Conservation (phyloP, 139 green algal species). For the Chlorella sp. region DNA sequence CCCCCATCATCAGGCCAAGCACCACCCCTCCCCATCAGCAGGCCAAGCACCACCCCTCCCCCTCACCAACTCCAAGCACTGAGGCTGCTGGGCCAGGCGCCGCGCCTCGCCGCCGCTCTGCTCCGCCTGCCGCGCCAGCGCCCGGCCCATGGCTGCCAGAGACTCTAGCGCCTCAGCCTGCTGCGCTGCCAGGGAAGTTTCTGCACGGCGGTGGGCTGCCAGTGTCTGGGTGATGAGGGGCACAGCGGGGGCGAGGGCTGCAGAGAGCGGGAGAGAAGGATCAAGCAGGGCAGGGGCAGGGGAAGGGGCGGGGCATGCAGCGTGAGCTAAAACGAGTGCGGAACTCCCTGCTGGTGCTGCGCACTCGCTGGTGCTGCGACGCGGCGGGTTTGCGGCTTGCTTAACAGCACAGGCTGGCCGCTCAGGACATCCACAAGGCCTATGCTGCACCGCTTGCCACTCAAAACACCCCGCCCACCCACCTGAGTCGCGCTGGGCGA, state of each 20-base stretch:
- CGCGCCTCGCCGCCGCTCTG: constrained; percentile 3
- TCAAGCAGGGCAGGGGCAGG: neutral
- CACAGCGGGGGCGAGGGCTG: constrained; percentile 15
- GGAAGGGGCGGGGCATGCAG: neutral
- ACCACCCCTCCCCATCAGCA: too few relatives aligned
- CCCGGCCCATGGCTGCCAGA: neutral
- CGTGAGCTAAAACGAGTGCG: neutral
- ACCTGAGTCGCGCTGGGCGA: neutral
- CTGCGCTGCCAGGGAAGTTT: constrained; percentile 1
- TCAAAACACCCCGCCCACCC: neutral
- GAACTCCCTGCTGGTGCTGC: neutral
- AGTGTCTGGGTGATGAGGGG: neutral
- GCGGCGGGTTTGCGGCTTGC: too few relatives aligned
- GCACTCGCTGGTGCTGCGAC: neutral
- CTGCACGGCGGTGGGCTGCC: constrained; percentile 2
- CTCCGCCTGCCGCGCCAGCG: neutral
- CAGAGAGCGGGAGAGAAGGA: neutral
- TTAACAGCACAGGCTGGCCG: too few relatives aligned
- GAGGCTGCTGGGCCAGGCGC: constrained; percentile 1
- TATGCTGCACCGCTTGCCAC: neutral
- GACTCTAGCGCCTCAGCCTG: neutral
- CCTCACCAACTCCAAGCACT: constrained; percentile 20
- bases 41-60: neutral
- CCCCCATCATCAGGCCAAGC: neutral
- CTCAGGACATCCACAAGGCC: neutral